These are phyloP conservation scores for Henningerozyma blattae DNA, from an alignment of 805 yeast species.

Conservation along the genomic window DNA sequence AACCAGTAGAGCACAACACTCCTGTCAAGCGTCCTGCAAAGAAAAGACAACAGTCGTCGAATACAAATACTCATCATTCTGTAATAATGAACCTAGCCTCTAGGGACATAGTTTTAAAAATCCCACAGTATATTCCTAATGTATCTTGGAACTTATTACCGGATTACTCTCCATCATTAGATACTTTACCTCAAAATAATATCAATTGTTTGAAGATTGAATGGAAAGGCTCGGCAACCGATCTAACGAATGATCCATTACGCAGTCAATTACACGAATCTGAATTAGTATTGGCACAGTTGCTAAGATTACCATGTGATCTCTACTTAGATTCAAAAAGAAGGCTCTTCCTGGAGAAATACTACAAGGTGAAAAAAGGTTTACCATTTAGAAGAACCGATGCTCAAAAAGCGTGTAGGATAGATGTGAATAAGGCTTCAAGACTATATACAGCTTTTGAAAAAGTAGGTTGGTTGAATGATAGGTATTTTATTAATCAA, in stretches of 20 bases:
- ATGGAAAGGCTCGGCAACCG: conserved; percentile 98
- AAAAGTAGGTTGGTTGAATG: conserved; percentile 82
- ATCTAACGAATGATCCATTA: conserved; percentile 64
- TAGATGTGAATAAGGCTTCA: conserved; percentile 91
- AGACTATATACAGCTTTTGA: conserved; percentile 82
- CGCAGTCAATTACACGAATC: conserved; percentile 72
- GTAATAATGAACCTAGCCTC: conserved; percentile 17
- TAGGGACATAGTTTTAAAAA: conserved; percentile 15
- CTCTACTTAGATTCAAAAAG: conserved; percentile 70
- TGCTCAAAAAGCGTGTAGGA: conserved; percentile 92
- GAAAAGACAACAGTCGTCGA: no score
- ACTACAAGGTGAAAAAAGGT: conserved; percentile 51
- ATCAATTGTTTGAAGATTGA: conserved; percentile 70
- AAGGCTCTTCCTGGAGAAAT: conserved; percentile 79
- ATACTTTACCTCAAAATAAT: conserved; percentile 50
- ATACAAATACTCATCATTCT: no score
- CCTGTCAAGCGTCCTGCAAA: no score
- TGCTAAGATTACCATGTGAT: conserved; percentile 72
- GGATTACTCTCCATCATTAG: conserved; percentile 62
- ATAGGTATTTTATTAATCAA: conserved; percentile 45
- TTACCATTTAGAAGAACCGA: conserved; percentile 88
- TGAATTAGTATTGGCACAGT: conserved; percentile 72
- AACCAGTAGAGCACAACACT: no score
- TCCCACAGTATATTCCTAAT: conserved; percentile 25
- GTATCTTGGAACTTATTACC: conserved; percentile 57